phyloP scores from a whole-genome alignment of 2,329 filamentous ascomycete species.

The Rugonectria rugulosa region DNA sequence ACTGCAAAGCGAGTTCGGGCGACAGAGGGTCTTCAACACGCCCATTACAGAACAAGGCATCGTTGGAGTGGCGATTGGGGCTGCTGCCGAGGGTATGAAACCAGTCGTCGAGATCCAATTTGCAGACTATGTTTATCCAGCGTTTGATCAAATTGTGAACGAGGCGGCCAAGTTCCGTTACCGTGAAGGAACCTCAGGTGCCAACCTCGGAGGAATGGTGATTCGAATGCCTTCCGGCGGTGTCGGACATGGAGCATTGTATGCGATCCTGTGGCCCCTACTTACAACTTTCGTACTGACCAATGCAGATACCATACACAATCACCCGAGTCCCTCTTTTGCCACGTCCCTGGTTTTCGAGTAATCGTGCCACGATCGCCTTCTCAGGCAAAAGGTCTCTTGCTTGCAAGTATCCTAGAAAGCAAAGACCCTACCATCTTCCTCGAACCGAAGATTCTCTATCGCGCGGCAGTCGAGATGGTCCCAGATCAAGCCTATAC shows the following conservation, averaged over 20 bases:
- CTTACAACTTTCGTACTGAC: not conserved
- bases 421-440: constrained; percentile 85
- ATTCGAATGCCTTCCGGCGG: constrained; percentile 88
- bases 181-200: constrained; percentile 65
- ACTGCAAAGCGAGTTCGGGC: constrained; percentile 83
- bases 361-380: constrained; percentile 89
- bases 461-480: constrained; percentile 89
- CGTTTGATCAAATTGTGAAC: constrained; percentile 92
- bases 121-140: constrained; percentile 90
- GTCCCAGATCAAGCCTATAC: constrained; percentile 81
- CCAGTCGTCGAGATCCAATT: constrained; percentile 95
- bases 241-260: constrained; percentile 83
- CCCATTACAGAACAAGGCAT: constrained; percentile 93
- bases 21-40: constrained; percentile 91
- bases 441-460: constrained; percentile 91
- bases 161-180: constrained; percentile 89
- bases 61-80: constrained; percentile 88
- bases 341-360: constrained; percentile 83
- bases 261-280: not conserved
- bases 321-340: constrained; percentile 85
- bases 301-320: constrained; percentile 74
- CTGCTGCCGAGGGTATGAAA: constrained; percentile 87
- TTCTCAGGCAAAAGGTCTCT: constrained; percentile 83
- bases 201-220: constrained; percentile 76
- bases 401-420: constrained; percentile 75